Percentiles rank a stretch among this genome's conserved stretches.
phyloP scores from a whole-genome alignment of 768 basidiomycete genomes.

The Xerocomellus dryophilus region DNA sequence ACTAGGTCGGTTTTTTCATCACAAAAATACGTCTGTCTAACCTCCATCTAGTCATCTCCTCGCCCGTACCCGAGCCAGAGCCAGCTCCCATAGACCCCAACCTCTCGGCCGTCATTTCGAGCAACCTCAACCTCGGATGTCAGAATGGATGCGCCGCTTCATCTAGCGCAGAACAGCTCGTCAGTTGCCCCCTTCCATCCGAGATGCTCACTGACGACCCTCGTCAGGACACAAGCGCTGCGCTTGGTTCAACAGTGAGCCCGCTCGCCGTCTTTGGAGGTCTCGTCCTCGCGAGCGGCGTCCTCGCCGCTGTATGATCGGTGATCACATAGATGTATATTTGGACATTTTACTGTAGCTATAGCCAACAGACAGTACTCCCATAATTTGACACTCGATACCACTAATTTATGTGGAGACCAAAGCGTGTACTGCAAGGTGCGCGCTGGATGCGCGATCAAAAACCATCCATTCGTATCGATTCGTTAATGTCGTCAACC shows the following conservation, averaged over 20 bases:
- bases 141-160: conserved; percentile 21
- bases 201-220: background rate
- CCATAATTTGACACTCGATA: conserved; percentile 1
- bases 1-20: conserved; percentile 14
- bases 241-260: conserved; percentile 17
- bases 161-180: conserved; percentile 20
- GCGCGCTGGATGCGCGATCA: background rate
- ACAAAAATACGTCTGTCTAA: background rate
- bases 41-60: conserved; percentile 15
- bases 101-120: conserved; percentile 17
- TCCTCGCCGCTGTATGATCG: conserved; percentile 19
- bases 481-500: background rate
- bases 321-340: conserved; percentile 1
- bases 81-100: conserved; percentile 25
- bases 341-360: conserved; percentile 17
- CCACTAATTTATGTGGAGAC: background rate
- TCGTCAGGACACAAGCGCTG: conserved; percentile 20
- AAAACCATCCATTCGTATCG: background rate
- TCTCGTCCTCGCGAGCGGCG: conserved; percentile 19
- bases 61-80: conserved; percentile 22
- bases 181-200: conserved; percentile 1
- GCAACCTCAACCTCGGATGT: conserved; percentile 26
- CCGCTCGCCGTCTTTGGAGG: conserved; percentile 22
- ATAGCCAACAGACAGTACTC: conserved; percentile 1
- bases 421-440: background rate